Conservation (phyloP, 331 rosid species). For the Erythrophleum ivorense region DNA sequence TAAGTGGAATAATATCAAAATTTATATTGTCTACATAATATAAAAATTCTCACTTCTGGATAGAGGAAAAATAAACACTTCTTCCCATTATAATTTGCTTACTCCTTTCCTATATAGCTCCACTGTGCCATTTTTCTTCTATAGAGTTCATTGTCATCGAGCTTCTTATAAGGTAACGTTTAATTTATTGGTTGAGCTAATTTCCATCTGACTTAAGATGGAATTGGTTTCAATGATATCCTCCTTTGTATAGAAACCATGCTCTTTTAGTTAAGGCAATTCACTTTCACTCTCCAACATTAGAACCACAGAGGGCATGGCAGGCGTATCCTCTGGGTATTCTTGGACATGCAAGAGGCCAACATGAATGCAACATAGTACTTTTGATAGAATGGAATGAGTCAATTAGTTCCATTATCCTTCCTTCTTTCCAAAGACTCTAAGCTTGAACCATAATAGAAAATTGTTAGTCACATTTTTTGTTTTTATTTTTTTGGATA, state of each 20-base stretch:
- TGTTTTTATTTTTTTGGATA: neutral
- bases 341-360: slow-evolving; percentile 42
- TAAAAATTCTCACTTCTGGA: neutral
- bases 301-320: slow-evolving; percentile 37
- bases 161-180: slow-evolving; percentile 45
- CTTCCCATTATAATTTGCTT: neutral
- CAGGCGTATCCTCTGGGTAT: slow-evolving; percentile 40
- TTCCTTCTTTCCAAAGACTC: slow-evolving; percentile 40
- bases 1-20: neutral
- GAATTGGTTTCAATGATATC: neutral
- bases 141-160: slow-evolving; percentile 6
- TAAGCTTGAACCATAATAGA: slow-evolving; percentile 34
- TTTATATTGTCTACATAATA: neutral
- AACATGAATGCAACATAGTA: slow-evolving; percentile 41
- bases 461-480: neutral
- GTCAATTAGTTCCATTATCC: slow-evolving; percentile 34
- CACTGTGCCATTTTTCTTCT: neutral
- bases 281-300: slow-evolving; percentile 45
- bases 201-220: neutral
- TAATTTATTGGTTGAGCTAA: slow-evolving; percentile 20
- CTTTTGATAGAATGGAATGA: slow-evolving; percentile 20
- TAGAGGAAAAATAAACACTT: neutral
- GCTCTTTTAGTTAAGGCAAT: slow-evolving; percentile 40
- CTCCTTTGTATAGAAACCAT: slow-evolving; percentile 38
- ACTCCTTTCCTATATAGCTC: neutral